Percentiles rank a stretch among this genome's conserved stretches.
These are phyloP conservation scores for Boletus smithii DNA, from an alignment of 1,284 basidiomycete genomes.

Conservation along the genomic window DNA sequence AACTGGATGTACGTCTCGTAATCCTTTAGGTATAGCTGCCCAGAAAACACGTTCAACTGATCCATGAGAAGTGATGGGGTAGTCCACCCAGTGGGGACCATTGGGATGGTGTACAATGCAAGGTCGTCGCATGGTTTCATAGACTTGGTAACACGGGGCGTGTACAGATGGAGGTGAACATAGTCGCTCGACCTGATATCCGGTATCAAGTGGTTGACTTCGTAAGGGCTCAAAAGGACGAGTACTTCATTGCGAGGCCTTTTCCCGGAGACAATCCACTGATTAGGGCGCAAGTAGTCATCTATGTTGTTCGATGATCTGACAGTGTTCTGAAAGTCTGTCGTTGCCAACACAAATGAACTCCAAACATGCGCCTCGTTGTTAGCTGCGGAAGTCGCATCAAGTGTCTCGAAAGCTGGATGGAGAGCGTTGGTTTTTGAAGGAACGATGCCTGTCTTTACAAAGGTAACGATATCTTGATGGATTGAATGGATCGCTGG, in stretches of 20 bases:
- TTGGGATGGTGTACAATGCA: constrained; percentile 35
- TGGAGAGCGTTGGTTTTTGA: no score
- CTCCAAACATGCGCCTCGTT: no score
- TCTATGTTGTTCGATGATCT: no score
- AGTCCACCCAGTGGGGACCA: neutral
- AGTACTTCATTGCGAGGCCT: constrained; percentile 12
- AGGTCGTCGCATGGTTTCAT: constrained; percentile 40
- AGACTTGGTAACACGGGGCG: constrained; percentile 34
- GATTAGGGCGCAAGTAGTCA: constrained; percentile 19
- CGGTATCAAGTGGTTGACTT: constrained; percentile 40
- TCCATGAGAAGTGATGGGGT: constrained; percentile 1
- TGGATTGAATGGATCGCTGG: no score
- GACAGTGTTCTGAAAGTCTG: no score
- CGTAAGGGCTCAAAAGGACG: constrained; percentile 42
- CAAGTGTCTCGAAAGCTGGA: no score
- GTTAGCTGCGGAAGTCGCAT: no score
- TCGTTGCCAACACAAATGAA: no score
- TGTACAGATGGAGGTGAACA: constrained; percentile 41
- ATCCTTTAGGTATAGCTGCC: constrained; percentile 3
- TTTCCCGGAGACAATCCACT: constrained; percentile 38
- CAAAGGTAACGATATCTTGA: no score
- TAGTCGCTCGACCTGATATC: no score
- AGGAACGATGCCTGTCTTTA: no score
- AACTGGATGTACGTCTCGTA: no score
- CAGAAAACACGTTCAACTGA: constrained; percentile 30